Base-by-base conservation (phyloP, 352 stramenopile species). In the Globisporangium megalacanthum region DNA sequence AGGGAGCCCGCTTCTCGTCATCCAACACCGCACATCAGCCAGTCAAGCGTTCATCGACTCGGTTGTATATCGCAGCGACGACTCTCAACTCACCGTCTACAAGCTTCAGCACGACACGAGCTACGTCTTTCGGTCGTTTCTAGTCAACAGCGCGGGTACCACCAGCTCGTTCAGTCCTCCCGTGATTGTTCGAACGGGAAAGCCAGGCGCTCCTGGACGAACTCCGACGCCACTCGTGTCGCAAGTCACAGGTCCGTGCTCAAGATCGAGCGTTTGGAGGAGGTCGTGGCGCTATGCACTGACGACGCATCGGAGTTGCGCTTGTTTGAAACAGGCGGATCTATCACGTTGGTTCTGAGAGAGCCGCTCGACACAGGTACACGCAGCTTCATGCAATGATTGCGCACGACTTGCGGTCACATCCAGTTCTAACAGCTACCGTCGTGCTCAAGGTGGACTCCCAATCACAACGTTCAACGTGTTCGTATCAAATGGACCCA, bases 111-210 rank as follows among this genome's bases (percentile, higher is more conserved):
- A 85, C 37, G 66, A 75, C 19, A 83, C 70, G 0, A 29, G 45
- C 1, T 89, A 89, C 49, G 49, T 81, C 8, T 86, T 89, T 39
- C 66, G 76, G 14, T 59, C 66, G 1, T 73, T 66, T 15, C 33
- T 69, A 0, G 45, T 75, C 22, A 67, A 46, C 20, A 31, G 44
- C 13, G 41, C n/a, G 25, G 59, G 61, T 4, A 22, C 50, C 4
- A 47, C 56, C 35, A 83, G 68, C 36, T 58, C 39, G 3, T 77
- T 67, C 54, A 76, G 58, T 7, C 0, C 58, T 36, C 52, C 72
- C 0, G 56, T 72, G 14, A 29, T 60, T 2, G 62, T 73, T 15
- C 75, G 54, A 36, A 88, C 75, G 0, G 44, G 64, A 13, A 50
- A 62, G 11, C 58, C 62, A 17, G 54, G 49, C 17, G 65, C 6